Percentiles rank a stretch among this genome's conserved stretches.
Conservation (phyloP, 306 rosid genomes). For the Acacia confusa region DNA sequence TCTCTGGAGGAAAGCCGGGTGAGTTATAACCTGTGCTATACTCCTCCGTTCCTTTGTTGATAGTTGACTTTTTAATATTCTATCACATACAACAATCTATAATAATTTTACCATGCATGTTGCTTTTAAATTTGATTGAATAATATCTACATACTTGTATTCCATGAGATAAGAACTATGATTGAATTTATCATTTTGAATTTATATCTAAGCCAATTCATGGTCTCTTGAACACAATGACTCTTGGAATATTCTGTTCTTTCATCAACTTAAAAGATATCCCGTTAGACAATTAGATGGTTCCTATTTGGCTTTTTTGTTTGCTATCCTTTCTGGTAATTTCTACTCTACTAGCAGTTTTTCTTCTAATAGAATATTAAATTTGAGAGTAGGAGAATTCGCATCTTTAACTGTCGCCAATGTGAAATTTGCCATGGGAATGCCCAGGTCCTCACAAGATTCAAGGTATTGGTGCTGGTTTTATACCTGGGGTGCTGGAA, state of each 20-base stretch:
- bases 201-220: constrained; percentile 18
- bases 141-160: not conserved
- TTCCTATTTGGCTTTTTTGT: not conserved
- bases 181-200: not conserved
- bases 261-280: constrained; percentile 7
- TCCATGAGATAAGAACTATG: not conserved
- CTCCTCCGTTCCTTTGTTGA: not conserved
- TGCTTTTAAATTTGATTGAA: not conserved
- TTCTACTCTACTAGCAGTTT: not conserved
- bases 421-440: constrained; percentile 16
- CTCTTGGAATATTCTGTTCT: not conserved
- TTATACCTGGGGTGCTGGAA: constrained; percentile 79
- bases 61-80: not conserved
- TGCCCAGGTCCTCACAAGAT: constrained; percentile 87
- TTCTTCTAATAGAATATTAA: constrained; percentile 14
- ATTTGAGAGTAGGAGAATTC: constrained; percentile 9
- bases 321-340: not conserved
- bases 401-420: constrained; percentile 20
- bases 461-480: constrained; percentile 94
- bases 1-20: constrained; percentile 92
- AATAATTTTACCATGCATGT: constrained; percentile 13
- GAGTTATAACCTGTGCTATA: constrained; percentile 25
- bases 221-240: constrained; percentile 25
- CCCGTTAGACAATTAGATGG: not conserved
- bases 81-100: not conserved